Base-by-base conservation (phyloP, 2,329 filamentous ascomycete species). In the Gaeumannomyces tritici region DNA sequence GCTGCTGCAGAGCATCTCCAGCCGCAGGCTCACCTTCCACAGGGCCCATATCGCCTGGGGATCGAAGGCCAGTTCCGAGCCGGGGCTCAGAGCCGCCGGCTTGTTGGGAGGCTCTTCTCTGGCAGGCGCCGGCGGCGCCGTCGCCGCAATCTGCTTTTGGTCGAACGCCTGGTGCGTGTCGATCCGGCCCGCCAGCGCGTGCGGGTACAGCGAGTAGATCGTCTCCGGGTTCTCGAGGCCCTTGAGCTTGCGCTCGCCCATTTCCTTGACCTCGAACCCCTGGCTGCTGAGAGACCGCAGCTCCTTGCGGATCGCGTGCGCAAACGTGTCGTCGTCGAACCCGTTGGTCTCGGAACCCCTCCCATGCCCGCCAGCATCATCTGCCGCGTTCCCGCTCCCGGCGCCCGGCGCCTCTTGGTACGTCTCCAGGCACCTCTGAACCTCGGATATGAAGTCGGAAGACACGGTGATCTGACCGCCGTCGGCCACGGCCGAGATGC, bases 391-490 rank as follows among this genome's bases (percentile, higher is more conserved):
- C 6, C 18, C 42, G 21, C 42, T 9, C 42, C 18, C 42, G 24
- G 58, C 56, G 31, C 84, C 86, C 31, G 79, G 82, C 33, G 83
- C 86, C 67, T 98, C 93, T 64, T 93, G 90, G 71, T 93, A 96
- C 5, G 87, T 90, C 73, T 96, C 91, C 0, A 96, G 83, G 66
- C 91, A 95, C 55, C 92, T 86, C 72, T 96, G 91, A 62, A 98
- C 93, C 74, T 99, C 95, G 15, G 90, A 90, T 70, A 99, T 96
- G 75, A 98, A 98, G 73, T 99, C 95, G 1, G 92, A 92, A 0
- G 93, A 97, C 1, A 98, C 95, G 0, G 93, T 95, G 67, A 98
- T 97, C 73, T 99, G 93, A 0, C 95, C 95, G 65, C 95, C 95
- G 72, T 99, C 95, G 47, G 95, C 95, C 56, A 96, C 93, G 27